Evolutionary conservation across 106 monocot genomes (phyloP), one percentile per base, ranked within the genome.

Genomic region (Phalaenopsis aphrodite): DNA sequence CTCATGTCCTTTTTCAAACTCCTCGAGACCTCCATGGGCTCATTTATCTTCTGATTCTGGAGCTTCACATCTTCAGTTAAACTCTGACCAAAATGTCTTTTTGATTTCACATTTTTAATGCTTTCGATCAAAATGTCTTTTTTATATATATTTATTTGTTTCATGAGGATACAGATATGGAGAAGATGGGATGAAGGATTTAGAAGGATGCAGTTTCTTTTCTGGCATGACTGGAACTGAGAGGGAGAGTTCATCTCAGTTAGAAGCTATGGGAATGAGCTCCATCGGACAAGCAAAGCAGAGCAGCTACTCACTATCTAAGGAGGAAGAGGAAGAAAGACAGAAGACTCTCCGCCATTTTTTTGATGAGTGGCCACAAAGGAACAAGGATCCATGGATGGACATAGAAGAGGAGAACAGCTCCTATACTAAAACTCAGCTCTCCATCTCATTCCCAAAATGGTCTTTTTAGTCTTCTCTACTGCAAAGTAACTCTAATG

Each of bases 381-480:
- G 78, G 78, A 80, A 37, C 48, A 82, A 65, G 58, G 82, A 77
- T 10, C 88, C 52, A 52, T 52, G 52, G 52, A 15, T 86, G 88
- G 88, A 75, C n/a, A 11, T 84, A 10, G 87, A 87, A 39, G 85
- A 76, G 24, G 84, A 81, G 56, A 61, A 56, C 52, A 2, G 69
- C 42, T 81, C 77, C 24, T 85, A 78, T 79, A 79, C 82, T 9
- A 90, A 87, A 82, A 89, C 90, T 78, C 90, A 90, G 76, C 90
- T 90, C 82, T 93, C 88, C 76, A 93, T 93, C 78, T 88, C 93
- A 73, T 88, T 88, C 76, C 92, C 89, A 6, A 74, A 74, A 74
- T 74, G 42, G 42, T 74, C 12, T 23, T 15, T 14, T 69, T 12
- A 52, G 12, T 39, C 69, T 69, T 12, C 64, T 23, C 23, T 8